Conservation (phyloP, 805 yeast species). For the Candida takata region DNA sequence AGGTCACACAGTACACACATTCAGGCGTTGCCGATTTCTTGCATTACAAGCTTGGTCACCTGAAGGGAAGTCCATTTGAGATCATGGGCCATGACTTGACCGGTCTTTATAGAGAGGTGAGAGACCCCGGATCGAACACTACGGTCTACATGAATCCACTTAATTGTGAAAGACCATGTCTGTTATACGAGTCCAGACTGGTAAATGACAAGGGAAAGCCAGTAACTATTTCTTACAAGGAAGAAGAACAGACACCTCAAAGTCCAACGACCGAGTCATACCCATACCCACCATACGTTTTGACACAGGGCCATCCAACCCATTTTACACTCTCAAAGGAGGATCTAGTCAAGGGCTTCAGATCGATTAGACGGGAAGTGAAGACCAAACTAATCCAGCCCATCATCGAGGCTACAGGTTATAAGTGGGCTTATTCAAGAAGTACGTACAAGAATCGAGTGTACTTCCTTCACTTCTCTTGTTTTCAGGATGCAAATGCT, state of each 20-base stretch:
- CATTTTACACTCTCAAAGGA: constrained; percentile 16
- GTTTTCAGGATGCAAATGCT: constrained; percentile 19
- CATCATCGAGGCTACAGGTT: constrained; percentile 18
- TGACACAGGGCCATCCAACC: constrained; percentile 14
- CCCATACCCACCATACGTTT: constrained; percentile 16
- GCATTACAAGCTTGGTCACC: constrained; percentile 17
- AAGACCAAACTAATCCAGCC: constrained; percentile 15
- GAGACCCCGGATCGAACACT: constrained; percentile 17
- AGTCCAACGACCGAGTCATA: constrained; percentile 20
- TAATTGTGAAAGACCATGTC: constrained; percentile 17
- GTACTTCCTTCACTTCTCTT: constrained; percentile 17
- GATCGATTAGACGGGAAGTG: constrained; percentile 17
- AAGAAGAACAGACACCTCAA: constrained; percentile 9
- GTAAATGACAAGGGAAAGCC: constrained; percentile 19
- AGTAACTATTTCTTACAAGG: constrained; percentile 16
- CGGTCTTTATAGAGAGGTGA: constrained; percentile 16
- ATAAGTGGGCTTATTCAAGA: constrained; percentile 21
- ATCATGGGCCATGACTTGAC: constrained; percentile 6
- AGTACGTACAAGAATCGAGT: constrained; percentile 17
- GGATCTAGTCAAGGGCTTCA: constrained; percentile 15
- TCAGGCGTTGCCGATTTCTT: constrained; percentile 19
- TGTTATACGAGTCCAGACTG: constrained; percentile 15
- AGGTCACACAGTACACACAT: constrained; percentile 8
- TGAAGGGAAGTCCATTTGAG: constrained; percentile 18
- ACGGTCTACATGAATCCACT: constrained; percentile 16